phyloP scores from a whole-genome alignment of 345 rosid species.

The Melaleuca alternifolia region DNA sequence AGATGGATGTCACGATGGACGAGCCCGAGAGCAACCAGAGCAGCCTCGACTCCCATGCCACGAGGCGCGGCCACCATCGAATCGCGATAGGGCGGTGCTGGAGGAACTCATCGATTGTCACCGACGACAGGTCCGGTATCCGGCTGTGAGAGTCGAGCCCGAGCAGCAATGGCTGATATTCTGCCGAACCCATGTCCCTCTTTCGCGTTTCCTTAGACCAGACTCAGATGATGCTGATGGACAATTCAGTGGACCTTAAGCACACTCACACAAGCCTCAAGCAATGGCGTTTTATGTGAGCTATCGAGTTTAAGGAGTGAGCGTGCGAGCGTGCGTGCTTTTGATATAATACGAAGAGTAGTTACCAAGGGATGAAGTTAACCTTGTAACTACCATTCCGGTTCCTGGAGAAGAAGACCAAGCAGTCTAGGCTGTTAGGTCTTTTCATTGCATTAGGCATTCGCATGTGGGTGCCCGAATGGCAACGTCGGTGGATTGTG shows the following conservation, averaged over 20 bases:
- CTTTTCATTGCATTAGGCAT: background rate
- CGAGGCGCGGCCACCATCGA: constrained; percentile 67
- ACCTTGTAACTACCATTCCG: background rate
- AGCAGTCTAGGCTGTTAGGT: background rate
- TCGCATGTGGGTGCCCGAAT: background rate
- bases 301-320: background rate
- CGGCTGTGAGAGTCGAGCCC: constrained; percentile 49
- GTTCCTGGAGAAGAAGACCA: background rate
- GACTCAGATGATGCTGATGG: background rate
- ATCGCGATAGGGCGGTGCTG: constrained; percentile 17
- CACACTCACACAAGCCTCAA: background rate
- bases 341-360: background rate
- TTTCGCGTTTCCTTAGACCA: background rate
- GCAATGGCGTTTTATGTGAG: background rate
- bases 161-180: constrained; percentile 36
- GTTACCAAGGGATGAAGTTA: background rate
- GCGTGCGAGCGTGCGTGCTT: background rate
- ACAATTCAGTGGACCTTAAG: background rate
- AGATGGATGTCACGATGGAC: constrained; percentile 53
- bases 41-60: constrained; percentile 71
- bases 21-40: constrained; percentile 76
- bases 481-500: background rate
- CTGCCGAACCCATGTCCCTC: constrained; percentile 14
- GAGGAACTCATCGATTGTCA: constrained; percentile 55
- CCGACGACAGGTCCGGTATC: constrained; percentile 46